These are phyloP conservation scores for Hawksworthiomyces lignivorus DNA, from an alignment of 2,329 filamentous ascomycete genomes.

Conservation along the genomic window DNA sequence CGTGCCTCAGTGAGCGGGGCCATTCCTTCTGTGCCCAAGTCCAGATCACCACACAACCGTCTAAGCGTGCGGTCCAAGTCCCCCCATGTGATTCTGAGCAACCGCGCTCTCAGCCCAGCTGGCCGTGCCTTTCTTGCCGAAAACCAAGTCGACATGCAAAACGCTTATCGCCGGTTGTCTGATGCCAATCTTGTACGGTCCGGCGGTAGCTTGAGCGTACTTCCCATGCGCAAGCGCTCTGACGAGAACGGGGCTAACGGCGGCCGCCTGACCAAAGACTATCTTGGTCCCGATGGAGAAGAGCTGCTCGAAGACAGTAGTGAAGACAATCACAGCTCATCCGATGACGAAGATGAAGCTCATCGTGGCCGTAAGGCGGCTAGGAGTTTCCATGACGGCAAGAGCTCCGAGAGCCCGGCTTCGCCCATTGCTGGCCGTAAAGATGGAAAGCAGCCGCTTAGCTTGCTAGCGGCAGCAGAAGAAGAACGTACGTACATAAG, in stretches of 20 bases:
- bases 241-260: constrained; percentile 30
- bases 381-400: constrained; percentile 35
- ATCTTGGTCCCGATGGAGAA: constrained; percentile 57
- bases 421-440: constrained; percentile 21
- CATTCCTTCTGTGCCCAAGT: constrained; percentile 30
- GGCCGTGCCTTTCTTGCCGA: constrained; percentile 44
- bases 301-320: constrained; percentile 58
- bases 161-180: constrained; percentile 62
- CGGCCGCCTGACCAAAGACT: constrained; percentile 61
- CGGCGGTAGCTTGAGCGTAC: constrained; percentile 52
- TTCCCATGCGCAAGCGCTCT: constrained; percentile 44
- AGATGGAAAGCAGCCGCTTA: constrained; percentile 40
- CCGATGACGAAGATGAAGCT: constrained; percentile 55
- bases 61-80: constrained; percentile 44
- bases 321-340: constrained; percentile 47
- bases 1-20: constrained; percentile 30
- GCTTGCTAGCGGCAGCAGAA: constrained; percentile 65
- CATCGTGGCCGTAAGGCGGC: constrained; percentile 49
- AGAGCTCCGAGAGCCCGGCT: constrained; percentile 24
- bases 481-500: constrained; percentile 66
- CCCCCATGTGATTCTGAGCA: constrained; percentile 25
- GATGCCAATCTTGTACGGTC: constrained; percentile 61
- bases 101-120: constrained; percentile 31
- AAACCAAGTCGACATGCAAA: constrained; percentile 59
- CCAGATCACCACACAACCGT: constrained; percentile 46